Conservation (phyloP, 1,139 yeast species). For the Lodderomyces theae region DNA sequence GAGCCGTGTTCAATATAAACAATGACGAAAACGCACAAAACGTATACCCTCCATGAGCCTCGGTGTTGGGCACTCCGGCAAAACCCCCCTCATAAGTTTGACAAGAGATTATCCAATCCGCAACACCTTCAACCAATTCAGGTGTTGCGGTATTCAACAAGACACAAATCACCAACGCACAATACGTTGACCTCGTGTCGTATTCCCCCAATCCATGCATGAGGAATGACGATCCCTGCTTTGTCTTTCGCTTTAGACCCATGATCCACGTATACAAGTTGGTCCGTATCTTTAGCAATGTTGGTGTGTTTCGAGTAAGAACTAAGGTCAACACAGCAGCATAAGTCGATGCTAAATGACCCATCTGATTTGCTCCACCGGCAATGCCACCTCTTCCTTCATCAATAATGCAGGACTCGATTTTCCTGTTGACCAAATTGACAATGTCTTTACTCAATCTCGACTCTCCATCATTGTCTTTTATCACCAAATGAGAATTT, state of each 20-base stretch:
- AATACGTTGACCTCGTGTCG: constrained; percentile 85
- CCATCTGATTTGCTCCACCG: constrained; percentile 78
- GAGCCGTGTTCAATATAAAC: constrained; percentile 20
- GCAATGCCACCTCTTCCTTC: constrained; percentile 68
- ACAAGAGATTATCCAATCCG: constrained; percentile 63
- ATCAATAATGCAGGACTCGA: constrained; percentile 27
- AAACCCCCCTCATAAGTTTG: constrained; percentile 97
- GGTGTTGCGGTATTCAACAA: constrained; percentile 62
- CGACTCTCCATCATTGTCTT: neutral
- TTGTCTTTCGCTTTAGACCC: constrained; percentile 43
- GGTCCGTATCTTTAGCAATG: constrained; percentile 23
- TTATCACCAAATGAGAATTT: constrained; percentile 39
- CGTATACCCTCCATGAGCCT: constrained; percentile 97
- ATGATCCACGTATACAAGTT: constrained; percentile 64
- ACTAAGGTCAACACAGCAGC: constrained; percentile 71
- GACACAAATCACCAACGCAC: constrained; percentile 76
- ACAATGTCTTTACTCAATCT: constrained; percentile 1
- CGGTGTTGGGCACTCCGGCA: constrained; percentile 76
- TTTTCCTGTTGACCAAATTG: constrained; percentile 20
- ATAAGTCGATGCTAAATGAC: constrained; percentile 85
- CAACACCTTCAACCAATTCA: constrained; percentile 53
- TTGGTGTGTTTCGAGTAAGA: constrained; percentile 43
- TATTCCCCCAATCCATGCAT: constrained; percentile 81
- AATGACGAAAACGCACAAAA: constrained; percentile 84
- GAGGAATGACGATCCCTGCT: constrained; percentile 66